Evolutionary conservation across 2,329 filamentous ascomycete species (phyloP), one percentile per base, ranked within the genome.

Genomic region (Claviceps humidiphila): DNA sequence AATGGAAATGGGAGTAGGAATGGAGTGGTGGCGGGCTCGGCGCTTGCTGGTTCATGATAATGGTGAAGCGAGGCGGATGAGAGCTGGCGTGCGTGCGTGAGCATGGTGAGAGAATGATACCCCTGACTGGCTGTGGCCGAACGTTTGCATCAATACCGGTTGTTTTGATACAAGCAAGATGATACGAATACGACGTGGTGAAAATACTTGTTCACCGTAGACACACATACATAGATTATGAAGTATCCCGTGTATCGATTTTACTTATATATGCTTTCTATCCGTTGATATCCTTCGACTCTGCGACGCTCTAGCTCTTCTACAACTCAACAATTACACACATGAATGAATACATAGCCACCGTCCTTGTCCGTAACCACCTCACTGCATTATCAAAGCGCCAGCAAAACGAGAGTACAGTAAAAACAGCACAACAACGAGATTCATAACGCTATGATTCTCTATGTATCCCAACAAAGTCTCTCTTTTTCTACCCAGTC

Each of bases 361-460:
- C 34, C 42, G 16, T 46, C 34, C 42, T 38, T 26, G 30, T 16
- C 42, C 20, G 17, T 51, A 38, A 30, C 38, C 20, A 37, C n/a
- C 30, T 30, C 41, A 24, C 17, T 14, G 4, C 5, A 24, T 5
- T 24, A 40, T 26, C 46, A 13, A 47, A n/a, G 41, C 16, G 20
- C 16, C 34, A 43, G 14, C 6, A 41, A 17, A 17, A 41, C 16
- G 5, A 17, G 8, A 41, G 39, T 16, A 44, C 22, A 43, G 17
- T 9, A 41, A 20, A 20, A 20, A 6, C 42, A 44, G 5, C 2
- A 44, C 20, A 60, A 60, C 30, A 65, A 66, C 63, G 63, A 34
- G 9, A 34, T 34, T 63, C 63, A 47, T 54, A 52, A 52, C 54
- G 60, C 64, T 62, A 58, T 53, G 56, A n/a, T 52, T 57, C 26